Percentiles rank a stretch among this genome's conserved stretches.
Evolutionary conservation across 2,329 filamentous ascomycete genomes (phyloP).

Genomic region (Pochonia chlamydosporia): DNA sequence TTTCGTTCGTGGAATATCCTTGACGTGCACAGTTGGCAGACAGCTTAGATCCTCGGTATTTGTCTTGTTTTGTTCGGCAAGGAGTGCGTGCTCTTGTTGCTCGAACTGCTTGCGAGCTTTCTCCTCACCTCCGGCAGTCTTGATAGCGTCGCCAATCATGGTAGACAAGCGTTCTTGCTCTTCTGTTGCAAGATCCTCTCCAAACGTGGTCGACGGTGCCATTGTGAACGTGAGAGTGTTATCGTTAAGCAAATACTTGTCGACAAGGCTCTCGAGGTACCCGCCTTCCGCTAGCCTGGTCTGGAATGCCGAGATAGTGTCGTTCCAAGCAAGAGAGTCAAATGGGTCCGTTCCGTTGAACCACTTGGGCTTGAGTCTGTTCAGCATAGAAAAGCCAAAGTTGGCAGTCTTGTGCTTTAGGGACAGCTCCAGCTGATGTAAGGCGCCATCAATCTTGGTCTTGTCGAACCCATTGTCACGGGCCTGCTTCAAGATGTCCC

Average conservation of each 20-base stretch:
- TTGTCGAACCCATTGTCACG: slow-evolving; percentile 76
- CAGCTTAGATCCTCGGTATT: slow-evolving; percentile 81
- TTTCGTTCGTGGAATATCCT: slow-evolving; percentile 77
- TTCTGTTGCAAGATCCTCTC: slow-evolving; percentile 66
- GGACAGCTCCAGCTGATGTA: slow-evolving; percentile 89
- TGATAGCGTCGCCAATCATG: slow-evolving; percentile 67
- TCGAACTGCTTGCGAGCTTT: slow-evolving; percentile 68
- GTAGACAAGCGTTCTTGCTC: slow-evolving; percentile 67
- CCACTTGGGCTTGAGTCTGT: slow-evolving; percentile 85
- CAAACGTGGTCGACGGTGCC: slow-evolving; percentile 74
- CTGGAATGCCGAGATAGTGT: slow-evolving; percentile 80
- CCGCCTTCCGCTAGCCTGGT: slow-evolving; percentile 64
- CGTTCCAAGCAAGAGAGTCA: slow-evolving; percentile 85
- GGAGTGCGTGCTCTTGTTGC: slow-evolving; percentile 70
- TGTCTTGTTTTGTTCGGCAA: slow-evolving; percentile 78
- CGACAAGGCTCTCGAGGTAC: slow-evolving; percentile 78
- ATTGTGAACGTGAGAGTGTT: slow-evolving; percentile 90
- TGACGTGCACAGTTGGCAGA: slow-evolving; percentile 80
- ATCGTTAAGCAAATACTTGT: slow-evolving; percentile 87
- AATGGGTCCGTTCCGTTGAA: slow-evolving; percentile 94
- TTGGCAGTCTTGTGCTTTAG: slow-evolving; percentile 95
- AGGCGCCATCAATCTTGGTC: slow-evolving; percentile 85
- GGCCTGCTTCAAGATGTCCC: slow-evolving; percentile 64
- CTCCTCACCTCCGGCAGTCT: slow-evolving; percentile 63
- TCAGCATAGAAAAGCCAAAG: slow-evolving; percentile 87